Conservation (phyloP, 495 filamentous ascomycete species). For the Rostrohypoxylon terebratum region DNA sequence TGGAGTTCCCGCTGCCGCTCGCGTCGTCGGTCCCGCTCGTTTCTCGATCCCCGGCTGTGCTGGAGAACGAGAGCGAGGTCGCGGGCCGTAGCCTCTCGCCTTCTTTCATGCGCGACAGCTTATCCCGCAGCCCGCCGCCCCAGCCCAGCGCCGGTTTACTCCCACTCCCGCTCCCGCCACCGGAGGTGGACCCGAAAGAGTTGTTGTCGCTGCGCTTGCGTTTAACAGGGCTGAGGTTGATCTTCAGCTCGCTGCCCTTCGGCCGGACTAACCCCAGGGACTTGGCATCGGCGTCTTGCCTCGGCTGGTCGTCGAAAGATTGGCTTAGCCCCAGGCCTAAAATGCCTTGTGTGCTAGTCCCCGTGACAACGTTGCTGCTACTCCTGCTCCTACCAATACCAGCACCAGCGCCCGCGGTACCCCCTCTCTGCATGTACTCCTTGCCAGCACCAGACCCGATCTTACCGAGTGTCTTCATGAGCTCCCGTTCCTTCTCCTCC, state of each 20-base stretch:
- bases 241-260: slow-evolving; percentile 62
- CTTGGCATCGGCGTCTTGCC: slow-evolving; percentile 56
- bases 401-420: not conserved
- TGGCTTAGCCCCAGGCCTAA: not conserved
- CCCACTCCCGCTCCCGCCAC: not conserved
- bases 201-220: slow-evolving; percentile 67
- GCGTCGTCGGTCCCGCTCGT: slow-evolving; percentile 16
- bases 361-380: no score
- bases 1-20: slow-evolving; percentile 21
- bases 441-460: slow-evolving; percentile 75
- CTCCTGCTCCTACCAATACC: not conserved
- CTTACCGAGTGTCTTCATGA: slow-evolving; percentile 74
- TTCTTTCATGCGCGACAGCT: slow-evolving; percentile 66
- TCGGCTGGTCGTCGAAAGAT: slow-evolving; percentile 27
- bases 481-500: slow-evolving; percentile 82
- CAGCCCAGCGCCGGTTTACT: slow-evolving; percentile 56
- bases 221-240: slow-evolving; percentile 80
- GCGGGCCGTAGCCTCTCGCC: slow-evolving; percentile 57
- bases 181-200: slow-evolving; percentile 24
- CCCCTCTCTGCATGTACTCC: slow-evolving; percentile 72
- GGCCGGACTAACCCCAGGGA: slow-evolving; percentile 68
- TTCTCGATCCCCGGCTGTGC: slow-evolving; percentile 29
- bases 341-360: not conserved
- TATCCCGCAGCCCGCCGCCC: slow-evolving; percentile 59
- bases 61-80: not conserved